Evolutionary conservation across 2,329 filamentous ascomycete genomes (phyloP), one percentile per base, ranked within the genome.

Genomic region (Coleophoma cylindrospora): DNA sequence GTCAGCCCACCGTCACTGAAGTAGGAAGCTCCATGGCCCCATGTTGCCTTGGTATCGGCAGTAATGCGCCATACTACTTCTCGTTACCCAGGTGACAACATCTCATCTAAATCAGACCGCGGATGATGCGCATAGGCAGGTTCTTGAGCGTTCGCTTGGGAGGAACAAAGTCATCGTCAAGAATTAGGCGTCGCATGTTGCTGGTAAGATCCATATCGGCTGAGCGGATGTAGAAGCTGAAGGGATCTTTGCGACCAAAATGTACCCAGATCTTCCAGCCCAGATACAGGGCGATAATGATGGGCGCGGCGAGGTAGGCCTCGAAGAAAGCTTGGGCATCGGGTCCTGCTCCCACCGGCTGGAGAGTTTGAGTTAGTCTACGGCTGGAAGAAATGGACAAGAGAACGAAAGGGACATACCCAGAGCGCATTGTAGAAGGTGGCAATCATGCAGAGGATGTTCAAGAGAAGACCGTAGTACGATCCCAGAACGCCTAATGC

Each of bases 381-480:
- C 7, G 67, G 79, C 80, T 83, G 7, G 7, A 17, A 22, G 72
- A 74, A 61, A 75, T 74, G 58, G 71, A 33, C 2, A 19, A 19
- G 19, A 33, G 43, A 33, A 33, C 14, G n/a, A 34, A 14, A 13
- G 13, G 37, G 12, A 2, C 64, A 69, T 3, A 66, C 65, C 2
- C 66, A 65, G 7, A 70, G 57, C 1, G 68, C 66, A 6, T 66
- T 55, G 51, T 67, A 67, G 43, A 55, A 55, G 17, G 37, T 43
- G n/a, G 84, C 85, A 34, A 88, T 70, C 43, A 91, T 71, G 47
- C 87, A 82, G 11, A 91, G 63, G 19, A 73, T 56, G 68, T 87
- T 87, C 61, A 91, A 75, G 47, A 84, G 34, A 73, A 89, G 70
- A 5, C 84, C 86, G 37, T 88, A 64, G 68, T 73, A 87, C 45